Percentiles rank a stretch among this genome's conserved stretches.
Conservation (phyloP, 2,329 filamentous ascomycete genomes). For the Grosmannia clavigera region DNA sequence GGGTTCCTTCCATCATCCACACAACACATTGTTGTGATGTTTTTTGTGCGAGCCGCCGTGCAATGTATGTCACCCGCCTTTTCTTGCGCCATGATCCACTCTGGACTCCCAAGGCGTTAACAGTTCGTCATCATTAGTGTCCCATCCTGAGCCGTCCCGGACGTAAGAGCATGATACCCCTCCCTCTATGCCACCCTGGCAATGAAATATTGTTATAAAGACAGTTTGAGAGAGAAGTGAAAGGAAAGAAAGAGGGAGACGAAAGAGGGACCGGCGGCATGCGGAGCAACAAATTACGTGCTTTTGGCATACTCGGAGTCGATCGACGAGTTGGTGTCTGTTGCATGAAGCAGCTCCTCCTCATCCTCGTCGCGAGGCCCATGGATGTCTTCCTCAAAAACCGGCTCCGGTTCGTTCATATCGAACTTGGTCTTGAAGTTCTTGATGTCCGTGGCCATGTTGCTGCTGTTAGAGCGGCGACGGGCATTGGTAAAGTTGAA, state of each 20-base stretch:
- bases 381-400: constrained; percentile 80
- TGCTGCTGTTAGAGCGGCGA: constrained; percentile 85
- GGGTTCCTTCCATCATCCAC: neutral
- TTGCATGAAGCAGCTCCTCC: constrained; percentile 41
- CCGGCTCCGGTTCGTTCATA: constrained; percentile 73
- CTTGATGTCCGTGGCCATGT: constrained; percentile 53
- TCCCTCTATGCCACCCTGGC: neutral
- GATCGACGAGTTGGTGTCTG: constrained; percentile 45
- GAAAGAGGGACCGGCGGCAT: neutral
- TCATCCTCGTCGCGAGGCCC: constrained; percentile 49
- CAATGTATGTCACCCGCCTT: neutral
- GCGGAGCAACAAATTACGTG: neutral
- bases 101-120: neutral
- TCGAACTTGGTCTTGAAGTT: constrained; percentile 98
- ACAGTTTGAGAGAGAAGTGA: neutral
- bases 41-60: neutral
- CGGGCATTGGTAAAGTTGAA: constrained; percentile 79
- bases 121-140: neutral
- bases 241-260: neutral
- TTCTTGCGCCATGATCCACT: neutral
- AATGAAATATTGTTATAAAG: neutral
- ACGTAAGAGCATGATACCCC: neutral
- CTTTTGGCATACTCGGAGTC: constrained; percentile 29
- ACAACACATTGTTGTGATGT: neutral
- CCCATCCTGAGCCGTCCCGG: neutral